Evolutionary conservation across 2,329 filamentous ascomycete species (phyloP).

Genomic region (Hymenoscyphus linearis): DNA sequence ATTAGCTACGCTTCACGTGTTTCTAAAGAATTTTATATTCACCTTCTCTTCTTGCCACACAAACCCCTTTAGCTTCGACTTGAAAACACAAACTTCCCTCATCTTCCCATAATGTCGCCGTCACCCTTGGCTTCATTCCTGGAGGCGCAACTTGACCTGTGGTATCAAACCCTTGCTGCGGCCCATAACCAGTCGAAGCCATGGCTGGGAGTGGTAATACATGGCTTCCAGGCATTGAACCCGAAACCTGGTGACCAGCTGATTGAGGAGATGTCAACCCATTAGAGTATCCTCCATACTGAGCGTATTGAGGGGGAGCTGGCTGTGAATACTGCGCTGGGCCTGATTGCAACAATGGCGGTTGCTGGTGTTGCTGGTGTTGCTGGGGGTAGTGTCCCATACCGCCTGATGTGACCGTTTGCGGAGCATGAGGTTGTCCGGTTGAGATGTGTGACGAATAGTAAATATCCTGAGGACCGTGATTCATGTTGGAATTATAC

Average conservation of each 20-base stretch:
- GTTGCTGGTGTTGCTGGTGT: conserved; percentile 72
- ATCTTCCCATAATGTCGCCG: conserved; percentile 96
- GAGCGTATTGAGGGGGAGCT: conserved; percentile 49
- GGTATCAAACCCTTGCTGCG: conserved; percentile 61
- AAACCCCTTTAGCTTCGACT: conserved; percentile 92
- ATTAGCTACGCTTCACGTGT: conserved; percentile 5
- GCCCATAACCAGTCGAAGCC: conserved; percentile 40
- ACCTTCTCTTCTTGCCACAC: conserved; percentile 92
- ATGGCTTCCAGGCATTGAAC: conserved; percentile 63
- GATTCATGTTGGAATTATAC: conserved; percentile 64
- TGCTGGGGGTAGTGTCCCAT: conserved; percentile 76
- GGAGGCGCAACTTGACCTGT: conserved; percentile 90
- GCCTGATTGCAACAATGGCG: conserved; percentile 67
- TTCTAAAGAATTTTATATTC: conserved; percentile 27
- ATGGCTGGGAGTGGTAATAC: conserved; percentile 62
- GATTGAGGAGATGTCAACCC: conserved; percentile 76
- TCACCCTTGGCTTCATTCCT: conserved; percentile 94
- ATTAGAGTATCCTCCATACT: conserved; percentile 69
- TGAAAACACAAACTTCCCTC: conserved; percentile 97
- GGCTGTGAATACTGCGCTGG: conserved; percentile 60
- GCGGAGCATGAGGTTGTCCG: conserved; percentile 67
- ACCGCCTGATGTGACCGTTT: conserved; percentile 68
- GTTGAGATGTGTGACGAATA: conserved; percentile 75
- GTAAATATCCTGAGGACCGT: conserved; percentile 77
- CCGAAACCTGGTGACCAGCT: conserved; percentile 61